Conservation (phyloP, 1,284 basidiomycete species). For the Takashimella koratensis region DNA sequence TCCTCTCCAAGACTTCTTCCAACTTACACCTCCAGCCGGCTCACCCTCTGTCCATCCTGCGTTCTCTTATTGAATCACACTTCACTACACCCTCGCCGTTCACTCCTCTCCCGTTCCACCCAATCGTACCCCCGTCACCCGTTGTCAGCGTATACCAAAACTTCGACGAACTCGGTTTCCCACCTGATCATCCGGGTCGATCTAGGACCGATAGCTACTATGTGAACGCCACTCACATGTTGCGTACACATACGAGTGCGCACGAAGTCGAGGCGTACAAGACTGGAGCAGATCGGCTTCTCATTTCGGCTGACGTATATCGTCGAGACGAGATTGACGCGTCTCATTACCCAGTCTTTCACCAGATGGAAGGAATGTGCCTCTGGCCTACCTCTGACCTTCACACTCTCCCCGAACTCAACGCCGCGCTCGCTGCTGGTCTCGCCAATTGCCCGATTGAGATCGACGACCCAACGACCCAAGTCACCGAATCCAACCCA, state of each 20-base stretch:
- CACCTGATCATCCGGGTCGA: constrained; percentile 88
- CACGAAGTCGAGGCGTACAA: constrained; percentile 93
- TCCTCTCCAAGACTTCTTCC: constrained; percentile 68
- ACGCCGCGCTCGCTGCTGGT: constrained; percentile 59
- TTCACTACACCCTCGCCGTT: constrained; percentile 59
- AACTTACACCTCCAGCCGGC: constrained; percentile 69
- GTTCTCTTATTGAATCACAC: constrained; percentile 77
- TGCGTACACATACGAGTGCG: constrained; percentile 95
- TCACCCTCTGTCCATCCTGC: constrained; percentile 85
- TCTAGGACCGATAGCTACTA: constrained; percentile 92
- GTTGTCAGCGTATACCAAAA: constrained; percentile 88
- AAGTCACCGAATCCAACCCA: constrained; percentile 72
- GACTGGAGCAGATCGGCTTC: constrained; percentile 72
- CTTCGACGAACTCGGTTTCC: constrained; percentile 96
- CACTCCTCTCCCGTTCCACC: constrained; percentile 1
- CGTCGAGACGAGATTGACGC: constrained; percentile 96
- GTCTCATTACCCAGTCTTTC: constrained; percentile 96
- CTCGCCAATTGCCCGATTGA: constrained; percentile 68
- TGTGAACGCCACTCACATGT: constrained; percentile 81
- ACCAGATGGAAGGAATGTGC: constrained; percentile 95
- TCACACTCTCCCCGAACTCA: constrained; percentile 48
- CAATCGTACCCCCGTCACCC: constrained; percentile 66
- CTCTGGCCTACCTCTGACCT: constrained; percentile 59
- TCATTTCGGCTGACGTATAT: constrained; percentile 98
- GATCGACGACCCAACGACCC: constrained; percentile 80